Percentiles rank a stretch among this genome's conserved stretches.
phyloP scores from a whole-genome alignment of 108 stramenopile species.

The Cyclotella choctawhatcheeana region DNA sequence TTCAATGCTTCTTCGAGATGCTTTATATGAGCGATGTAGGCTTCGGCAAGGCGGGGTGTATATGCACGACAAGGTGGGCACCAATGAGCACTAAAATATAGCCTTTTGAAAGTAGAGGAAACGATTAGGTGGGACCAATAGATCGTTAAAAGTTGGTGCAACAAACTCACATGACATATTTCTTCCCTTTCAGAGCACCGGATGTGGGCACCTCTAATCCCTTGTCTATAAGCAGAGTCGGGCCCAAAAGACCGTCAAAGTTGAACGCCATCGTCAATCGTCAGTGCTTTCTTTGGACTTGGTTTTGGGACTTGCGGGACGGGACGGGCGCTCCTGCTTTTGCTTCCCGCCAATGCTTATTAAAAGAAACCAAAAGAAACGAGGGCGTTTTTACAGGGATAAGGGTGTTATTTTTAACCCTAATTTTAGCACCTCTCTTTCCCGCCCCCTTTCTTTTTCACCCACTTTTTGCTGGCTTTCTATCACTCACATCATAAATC shows the following conservation, averaged over 20 bases:
- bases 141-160: not conserved
- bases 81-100: constrained; percentile 86
- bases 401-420: too few relatives aligned
- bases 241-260: constrained; percentile 44
- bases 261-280: constrained; percentile 6
- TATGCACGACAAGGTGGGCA: constrained; percentile 91
- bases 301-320: not conserved
- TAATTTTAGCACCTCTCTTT: too few relatives aligned
- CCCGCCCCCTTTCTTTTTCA: too few relatives aligned
- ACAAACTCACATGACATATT: constrained; percentile 42
- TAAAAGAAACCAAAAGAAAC: too few relatives aligned
- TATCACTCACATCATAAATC: too few relatives aligned
- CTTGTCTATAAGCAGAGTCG: constrained; percentile 35
- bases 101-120: constrained; percentile 19
- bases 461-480: too few relatives aligned
- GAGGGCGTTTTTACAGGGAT: too few relatives aligned
- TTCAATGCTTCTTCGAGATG: constrained; percentile 12
- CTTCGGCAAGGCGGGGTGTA: constrained; percentile 84
- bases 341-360: too few relatives aligned
- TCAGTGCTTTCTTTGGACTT: not conserved
- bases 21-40: constrained; percentile 68
- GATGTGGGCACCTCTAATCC: constrained; percentile 38
- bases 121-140: not conserved
- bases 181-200: constrained; percentile 38
- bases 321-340: too few relatives aligned